These are phyloP conservation scores for Aspergillus oerlinghausenensis DNA, from an alignment of 2,329 filamentous ascomycete genomes.

Conservation along the genomic window DNA sequence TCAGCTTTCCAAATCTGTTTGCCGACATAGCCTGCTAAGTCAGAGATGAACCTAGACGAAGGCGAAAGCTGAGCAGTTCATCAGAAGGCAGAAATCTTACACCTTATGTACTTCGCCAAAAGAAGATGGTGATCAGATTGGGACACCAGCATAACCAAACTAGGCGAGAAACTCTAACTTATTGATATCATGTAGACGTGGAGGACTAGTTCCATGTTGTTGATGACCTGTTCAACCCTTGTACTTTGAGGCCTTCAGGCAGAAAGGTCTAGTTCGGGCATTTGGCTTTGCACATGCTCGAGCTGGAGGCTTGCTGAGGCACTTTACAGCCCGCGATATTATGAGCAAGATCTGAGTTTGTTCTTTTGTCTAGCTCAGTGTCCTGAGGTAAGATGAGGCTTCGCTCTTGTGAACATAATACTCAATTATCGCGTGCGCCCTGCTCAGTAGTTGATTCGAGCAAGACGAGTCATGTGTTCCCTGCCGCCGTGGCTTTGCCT, in stretches of 20 bases:
- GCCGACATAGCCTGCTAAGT: neutral
- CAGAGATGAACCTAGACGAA: neutral
- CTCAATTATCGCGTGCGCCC: neutral
- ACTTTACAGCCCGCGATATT: neutral
- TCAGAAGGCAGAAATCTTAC: neutral
- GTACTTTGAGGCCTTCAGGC: neutral
- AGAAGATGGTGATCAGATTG: constrained; percentile 7
- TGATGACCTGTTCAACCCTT: neutral
- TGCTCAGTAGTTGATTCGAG: neutral
- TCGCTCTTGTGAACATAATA: neutral
- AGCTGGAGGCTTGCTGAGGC: neutral
- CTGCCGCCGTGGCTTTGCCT: neutral
- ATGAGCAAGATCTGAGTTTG: neutral
- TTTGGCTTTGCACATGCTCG: neutral
- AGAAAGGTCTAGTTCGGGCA: neutral
- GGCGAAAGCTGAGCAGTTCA: neutral
- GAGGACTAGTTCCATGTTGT: neutral
- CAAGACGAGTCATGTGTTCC: neutral
- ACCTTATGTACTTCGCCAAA: neutral
- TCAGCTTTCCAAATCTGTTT: neutral
- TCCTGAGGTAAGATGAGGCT: neutral
- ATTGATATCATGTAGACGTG: neutral
- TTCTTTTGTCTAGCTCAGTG: neutral
- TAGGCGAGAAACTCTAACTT: neutral
- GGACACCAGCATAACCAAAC: constrained; percentile 1